Conservation (phyloP, 1,284 basidiomycete genomes). For the Boletus smithii region DNA sequence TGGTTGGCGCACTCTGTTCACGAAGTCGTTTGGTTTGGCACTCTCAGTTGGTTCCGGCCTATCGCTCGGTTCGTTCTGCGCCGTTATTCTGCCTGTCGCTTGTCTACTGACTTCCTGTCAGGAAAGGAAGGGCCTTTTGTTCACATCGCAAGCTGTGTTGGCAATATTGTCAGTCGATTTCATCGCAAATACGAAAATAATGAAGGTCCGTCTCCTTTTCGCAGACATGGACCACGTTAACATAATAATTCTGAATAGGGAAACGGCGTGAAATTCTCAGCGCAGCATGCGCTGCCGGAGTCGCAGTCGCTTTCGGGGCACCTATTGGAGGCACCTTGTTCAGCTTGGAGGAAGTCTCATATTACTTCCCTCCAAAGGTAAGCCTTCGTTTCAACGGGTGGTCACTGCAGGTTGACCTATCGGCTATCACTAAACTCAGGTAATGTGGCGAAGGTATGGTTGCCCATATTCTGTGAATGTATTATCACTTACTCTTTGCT, state of each 20-base stretch:
- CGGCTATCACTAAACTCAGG: constrained; percentile 32
- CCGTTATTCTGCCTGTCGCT: constrained; percentile 6
- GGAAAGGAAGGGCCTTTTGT: constrained; percentile 96
- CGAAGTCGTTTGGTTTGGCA: constrained; percentile 88
- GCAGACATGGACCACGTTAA: not conserved
- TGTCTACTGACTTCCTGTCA: constrained; percentile 15
- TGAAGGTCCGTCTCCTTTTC: constrained; percentile 56
- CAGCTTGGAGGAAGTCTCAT: constrained; percentile 91
- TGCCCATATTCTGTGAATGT: not conserved
- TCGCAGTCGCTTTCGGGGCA: constrained; percentile 89
- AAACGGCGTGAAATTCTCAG: constrained; percentile 91
- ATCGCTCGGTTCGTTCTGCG: constrained; percentile 59
- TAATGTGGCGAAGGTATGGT: constrained; percentile 85
- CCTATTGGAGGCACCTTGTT: constrained; percentile 93
- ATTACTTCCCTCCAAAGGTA: constrained; percentile 92
- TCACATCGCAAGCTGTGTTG: constrained; percentile 92
- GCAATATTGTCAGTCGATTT: constrained; percentile 89
- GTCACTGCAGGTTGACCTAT: constrained; percentile 1
- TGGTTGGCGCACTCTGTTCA: constrained; percentile 84
- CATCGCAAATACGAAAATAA: constrained; percentile 90
- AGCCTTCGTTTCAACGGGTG: constrained; percentile 13
- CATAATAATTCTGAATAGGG: constrained; percentile 41
- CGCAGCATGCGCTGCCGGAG: constrained; percentile 88
- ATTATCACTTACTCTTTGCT: constrained; percentile 8
- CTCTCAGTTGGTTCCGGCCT: constrained; percentile 90